These are phyloP conservation scores for Cercospora berteroae DNA, from an alignment of 2,329 filamentous ascomycete species.

Conservation along the genomic window DNA sequence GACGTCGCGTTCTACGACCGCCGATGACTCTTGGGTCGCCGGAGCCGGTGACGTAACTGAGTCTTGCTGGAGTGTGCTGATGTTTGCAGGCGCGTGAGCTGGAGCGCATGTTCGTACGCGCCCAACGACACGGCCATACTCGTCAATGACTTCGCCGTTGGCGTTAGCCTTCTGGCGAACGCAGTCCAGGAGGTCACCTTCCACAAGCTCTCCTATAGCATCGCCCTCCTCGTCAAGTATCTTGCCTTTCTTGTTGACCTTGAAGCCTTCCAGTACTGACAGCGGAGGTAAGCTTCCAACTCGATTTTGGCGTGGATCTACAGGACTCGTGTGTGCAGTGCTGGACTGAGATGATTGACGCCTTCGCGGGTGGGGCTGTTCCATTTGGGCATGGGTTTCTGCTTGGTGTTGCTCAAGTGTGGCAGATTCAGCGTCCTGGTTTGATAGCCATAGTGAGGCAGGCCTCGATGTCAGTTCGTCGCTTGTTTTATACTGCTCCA, in stretches of 20 bases:
- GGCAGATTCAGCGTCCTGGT: background rate
- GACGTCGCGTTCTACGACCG: background rate
- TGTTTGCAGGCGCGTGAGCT: background rate
- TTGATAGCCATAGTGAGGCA: background rate
- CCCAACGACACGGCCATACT: slow-evolving; percentile 48
- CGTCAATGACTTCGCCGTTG: slow-evolving; percentile 49
- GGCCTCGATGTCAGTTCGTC: background rate
- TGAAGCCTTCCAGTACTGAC: slow-evolving; percentile 50
- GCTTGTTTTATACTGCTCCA: slow-evolving; percentile 10
- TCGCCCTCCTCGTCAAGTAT: slow-evolving; percentile 50
- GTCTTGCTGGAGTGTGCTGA: background rate
- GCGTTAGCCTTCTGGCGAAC: slow-evolving; percentile 49
- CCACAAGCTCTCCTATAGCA: slow-evolving; percentile 48
- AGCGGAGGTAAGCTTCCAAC: slow-evolving; percentile 35
- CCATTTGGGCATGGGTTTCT: background rate
- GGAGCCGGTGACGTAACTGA: background rate
- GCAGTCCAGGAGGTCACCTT: slow-evolving; percentile 46
- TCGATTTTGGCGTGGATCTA: background rate
- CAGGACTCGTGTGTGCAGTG: background rate
- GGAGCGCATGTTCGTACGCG: slow-evolving; percentile 27
- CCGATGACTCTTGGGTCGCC: background rate
- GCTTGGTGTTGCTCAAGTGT: background rate
- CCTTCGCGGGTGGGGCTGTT: background rate
- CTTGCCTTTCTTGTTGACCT: slow-evolving; percentile 56
- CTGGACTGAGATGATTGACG: background rate